Percentiles rank a stretch among this genome's conserved stretches.
phyloP scores from a whole-genome alignment of 1,139 yeast species.

The Candida tetrigidarum region DNA sequence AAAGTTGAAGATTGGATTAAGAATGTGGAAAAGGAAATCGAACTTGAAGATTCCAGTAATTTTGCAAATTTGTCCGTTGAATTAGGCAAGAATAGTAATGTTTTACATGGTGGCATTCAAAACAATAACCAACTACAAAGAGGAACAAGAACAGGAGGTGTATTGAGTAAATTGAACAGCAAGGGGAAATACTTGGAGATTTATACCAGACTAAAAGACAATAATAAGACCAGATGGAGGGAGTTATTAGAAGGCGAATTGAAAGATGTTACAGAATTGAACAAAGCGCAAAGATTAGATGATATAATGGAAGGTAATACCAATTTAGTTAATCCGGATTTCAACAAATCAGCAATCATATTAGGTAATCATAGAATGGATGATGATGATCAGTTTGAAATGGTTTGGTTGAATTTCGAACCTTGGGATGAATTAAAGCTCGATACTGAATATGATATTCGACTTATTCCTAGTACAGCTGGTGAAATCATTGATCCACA shows the following conservation, averaged over 20 bases:
- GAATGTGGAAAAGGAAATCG: slow-evolving; percentile 19
- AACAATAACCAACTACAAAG: neutral
- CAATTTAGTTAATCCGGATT: slow-evolving; percentile 25
- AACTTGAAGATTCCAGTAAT: slow-evolving; percentile 13
- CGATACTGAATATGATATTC: slow-evolving; percentile 49
- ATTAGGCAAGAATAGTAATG: slow-evolving; percentile 12
- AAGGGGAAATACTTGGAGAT: slow-evolving; percentile 31
- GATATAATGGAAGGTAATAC: slow-evolving; percentile 40
- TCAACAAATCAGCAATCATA: slow-evolving; percentile 41
- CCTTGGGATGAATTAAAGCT: slow-evolving; percentile 56
- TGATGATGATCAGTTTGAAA: slow-evolving; percentile 46
- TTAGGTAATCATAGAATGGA: slow-evolving; percentile 42
- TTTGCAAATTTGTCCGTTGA: slow-evolving; percentile 16
- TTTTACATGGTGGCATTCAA: slow-evolving; percentile 5
- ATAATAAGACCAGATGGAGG: slow-evolving; percentile 25
- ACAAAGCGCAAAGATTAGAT: slow-evolving; percentile 43
- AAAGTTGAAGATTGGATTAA: slow-evolving; percentile 37
- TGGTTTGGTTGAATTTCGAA: slow-evolving; percentile 52
- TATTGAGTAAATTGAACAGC: slow-evolving; percentile 18
- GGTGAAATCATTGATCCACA: slow-evolving; percentile 1
- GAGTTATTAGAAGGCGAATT: slow-evolving; percentile 31
- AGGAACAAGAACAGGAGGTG: neutral
- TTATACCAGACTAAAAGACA: slow-evolving; percentile 27
- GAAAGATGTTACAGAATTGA: slow-evolving; percentile 36
- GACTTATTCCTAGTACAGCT: slow-evolving; percentile 41